Conservation (phyloP, 805 yeast species). For the Starmerella powellii region DNA sequence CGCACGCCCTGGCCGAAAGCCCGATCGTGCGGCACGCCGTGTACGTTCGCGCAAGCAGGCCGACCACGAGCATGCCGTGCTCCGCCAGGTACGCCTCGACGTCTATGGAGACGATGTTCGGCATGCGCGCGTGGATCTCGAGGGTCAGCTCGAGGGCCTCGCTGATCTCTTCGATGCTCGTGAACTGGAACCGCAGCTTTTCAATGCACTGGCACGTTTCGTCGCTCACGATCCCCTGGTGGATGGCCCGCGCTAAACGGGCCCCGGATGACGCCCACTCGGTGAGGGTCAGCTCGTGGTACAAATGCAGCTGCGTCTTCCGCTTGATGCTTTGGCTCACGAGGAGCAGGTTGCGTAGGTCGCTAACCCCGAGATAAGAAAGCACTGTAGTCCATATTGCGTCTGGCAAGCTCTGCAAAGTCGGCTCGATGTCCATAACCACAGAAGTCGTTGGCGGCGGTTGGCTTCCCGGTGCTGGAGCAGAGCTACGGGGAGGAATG, state of each 20-base stretch:
- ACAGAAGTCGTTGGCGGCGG: background rate
- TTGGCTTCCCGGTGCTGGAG: background rate
- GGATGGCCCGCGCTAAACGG: slow-evolving; percentile 18
- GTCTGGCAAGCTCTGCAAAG: slow-evolving; percentile 3
- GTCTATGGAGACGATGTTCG: slow-evolving; percentile 6
- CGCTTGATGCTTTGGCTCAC: slow-evolving; percentile 9
- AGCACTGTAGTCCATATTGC: slow-evolving; percentile 16
- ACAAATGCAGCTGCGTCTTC: slow-evolving; percentile 13
- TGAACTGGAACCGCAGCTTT: slow-evolving; percentile 14
- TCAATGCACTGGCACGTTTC: slow-evolving; percentile 13
- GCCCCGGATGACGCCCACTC: slow-evolving; percentile 21
- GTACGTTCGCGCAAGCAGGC: slow-evolving; percentile 5
- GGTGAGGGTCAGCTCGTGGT: slow-evolving; percentile 16
- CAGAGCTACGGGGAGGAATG: no score
- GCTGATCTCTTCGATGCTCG: slow-evolving; percentile 14
- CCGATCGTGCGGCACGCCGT: background rate
- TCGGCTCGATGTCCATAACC: background rate
- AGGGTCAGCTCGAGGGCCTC: slow-evolving; percentile 12
- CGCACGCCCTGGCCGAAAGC: slow-evolving; percentile 11
- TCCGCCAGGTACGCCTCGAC: slow-evolving; percentile 15
- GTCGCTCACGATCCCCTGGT: slow-evolving; percentile 12
- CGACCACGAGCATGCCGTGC: slow-evolving; percentile 12
- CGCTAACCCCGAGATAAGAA: slow-evolving; percentile 9
- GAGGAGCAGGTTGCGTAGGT: slow-evolving; percentile 14
- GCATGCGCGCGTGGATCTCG: slow-evolving; percentile 13